Percentiles rank a stretch among this genome's conserved stretches.
phyloP scores from a whole-genome alignment of 2,329 filamentous ascomycete species.

The Lojkania enalia region DNA sequence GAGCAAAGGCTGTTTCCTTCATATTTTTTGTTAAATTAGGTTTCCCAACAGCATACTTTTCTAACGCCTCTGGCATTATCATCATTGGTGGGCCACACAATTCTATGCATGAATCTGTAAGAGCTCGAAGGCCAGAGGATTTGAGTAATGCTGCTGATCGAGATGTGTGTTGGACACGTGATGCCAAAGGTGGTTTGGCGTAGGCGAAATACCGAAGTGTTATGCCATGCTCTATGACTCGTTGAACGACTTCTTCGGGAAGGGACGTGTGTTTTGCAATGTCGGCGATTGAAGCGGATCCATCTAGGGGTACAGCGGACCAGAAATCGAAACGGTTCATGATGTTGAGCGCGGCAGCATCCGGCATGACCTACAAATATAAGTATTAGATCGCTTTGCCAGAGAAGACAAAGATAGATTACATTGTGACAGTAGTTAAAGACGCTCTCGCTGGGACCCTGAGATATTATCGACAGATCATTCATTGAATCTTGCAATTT shows the following conservation, averaged over 20 bases:
- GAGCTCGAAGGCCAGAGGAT: slow-evolving; percentile 26
- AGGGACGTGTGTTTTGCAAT: slow-evolving; percentile 32
- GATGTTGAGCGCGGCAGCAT: slow-evolving; percentile 51
- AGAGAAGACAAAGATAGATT: slow-evolving; percentile 1
- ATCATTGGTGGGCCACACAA: slow-evolving; percentile 34
- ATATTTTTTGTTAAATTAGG: slow-evolving; percentile 25
- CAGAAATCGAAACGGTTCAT: slow-evolving; percentile 59
- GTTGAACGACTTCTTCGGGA: slow-evolving; percentile 31
- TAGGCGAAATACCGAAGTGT: slow-evolving; percentile 43
- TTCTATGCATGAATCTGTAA: slow-evolving; percentile 30
- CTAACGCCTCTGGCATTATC: slow-evolving; percentile 31
- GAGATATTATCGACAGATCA: slow-evolving; percentile 53
- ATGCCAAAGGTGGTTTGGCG: slow-evolving; percentile 15
- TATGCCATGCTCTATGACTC: slow-evolving; percentile 40
- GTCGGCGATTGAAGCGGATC: slow-evolving; percentile 46
- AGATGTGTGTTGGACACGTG: slow-evolving; percentile 30
- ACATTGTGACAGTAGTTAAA: slow-evolving; percentile 44
- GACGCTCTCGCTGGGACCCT: slow-evolving; percentile 56
- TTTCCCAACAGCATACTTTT: slow-evolving; percentile 31
- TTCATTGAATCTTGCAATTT: slow-evolving; percentile 51
- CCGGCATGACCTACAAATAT: slow-evolving; percentile 46
- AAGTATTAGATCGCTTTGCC: no score
- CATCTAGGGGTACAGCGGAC: slow-evolving; percentile 54
- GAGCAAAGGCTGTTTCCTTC: slow-evolving; percentile 32
- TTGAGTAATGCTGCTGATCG: slow-evolving; percentile 34